Base-by-base conservation (phyloP, 495 filamentous ascomycete species). In the Penicillium fimorum region DNA sequence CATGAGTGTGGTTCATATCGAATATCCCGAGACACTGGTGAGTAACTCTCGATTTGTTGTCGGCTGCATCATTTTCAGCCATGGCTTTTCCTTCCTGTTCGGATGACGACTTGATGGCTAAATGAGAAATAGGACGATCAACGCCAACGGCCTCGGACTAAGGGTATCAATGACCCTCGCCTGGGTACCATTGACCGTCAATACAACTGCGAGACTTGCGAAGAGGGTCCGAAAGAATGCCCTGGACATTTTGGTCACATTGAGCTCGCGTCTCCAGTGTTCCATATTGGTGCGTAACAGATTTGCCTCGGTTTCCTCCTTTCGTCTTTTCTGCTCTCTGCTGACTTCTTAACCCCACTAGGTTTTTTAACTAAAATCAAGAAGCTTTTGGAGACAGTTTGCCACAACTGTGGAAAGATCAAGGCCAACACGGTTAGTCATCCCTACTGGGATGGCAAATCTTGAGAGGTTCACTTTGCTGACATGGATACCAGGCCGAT, bases 211-310 rank as follows among this genome's bases (percentile, higher is more conserved):
- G 90, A 86, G 61, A 99, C 94, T 43, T 99, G 94, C 71, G 86
- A 90, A 61, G 92, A 97, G 71, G 84, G 87, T 63, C 96, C 96
- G 81, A 87, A 89, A 33, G 90, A 96, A 68, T 99, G 94, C 72
- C 91, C 92, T 54, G 94, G 94, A 29, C 94, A 99, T 72, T 99
- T 97, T 64, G 94, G 94, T 35, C 95, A 97, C 70, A 97, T 97
- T 58, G 95, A 99, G 68, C 82, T 99, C 51, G 91, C 94, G 11
- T 87, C 86, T 62, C 94, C 94, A 13, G 94, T 97, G 58, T 99
- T 87, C 69, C 94, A 99, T 65, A 77, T 79, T 41, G 76, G 76
- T 91, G 91, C 35, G 49, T 50, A 24, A 30, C 24, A 35, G 8
- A 41, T 17, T 63, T 42, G 35, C 15, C 89, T 47, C 25, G 11